phyloP scores from a whole-genome alignment of 805 yeast species.

The Metahyphopichia silvanorum region DNA sequence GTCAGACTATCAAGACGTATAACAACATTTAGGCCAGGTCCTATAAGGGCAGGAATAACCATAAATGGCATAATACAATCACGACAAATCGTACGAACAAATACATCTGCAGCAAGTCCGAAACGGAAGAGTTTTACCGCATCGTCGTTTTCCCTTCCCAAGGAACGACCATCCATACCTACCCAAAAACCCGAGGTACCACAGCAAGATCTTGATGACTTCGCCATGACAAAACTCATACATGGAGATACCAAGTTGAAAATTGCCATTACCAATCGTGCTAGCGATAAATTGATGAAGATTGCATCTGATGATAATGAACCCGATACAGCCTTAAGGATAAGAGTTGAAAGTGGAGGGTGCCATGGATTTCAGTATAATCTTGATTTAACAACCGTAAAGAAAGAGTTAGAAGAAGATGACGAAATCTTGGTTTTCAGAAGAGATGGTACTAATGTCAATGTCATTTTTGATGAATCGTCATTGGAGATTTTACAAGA shows the following conservation, averaged over 20 bases:
- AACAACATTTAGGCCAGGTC: no score
- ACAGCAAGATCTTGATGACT: conserved; percentile 25
- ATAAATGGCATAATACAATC: no score
- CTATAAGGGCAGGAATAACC: no score
- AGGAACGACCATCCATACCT: conserved; percentile 9
- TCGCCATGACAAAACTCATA: conserved; percentile 28
- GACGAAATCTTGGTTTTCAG: conserved; percentile 53
- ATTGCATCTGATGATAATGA: conserved; percentile 54
- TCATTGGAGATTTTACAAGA: conserved; percentile 81
- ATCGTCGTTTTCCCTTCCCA: conserved; percentile 28
- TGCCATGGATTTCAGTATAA: conserved; percentile 97
- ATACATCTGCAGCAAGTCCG: no score
- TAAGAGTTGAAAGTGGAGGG: conserved; percentile 91
- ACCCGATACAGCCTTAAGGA: conserved; percentile 61
- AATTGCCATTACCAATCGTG: conserved; percentile 46
- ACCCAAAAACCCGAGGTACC: conserved; percentile 9
- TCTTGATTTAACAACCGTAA: conserved; percentile 53
- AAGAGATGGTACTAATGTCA: conserved; percentile 62
- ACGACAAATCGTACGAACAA: no score
- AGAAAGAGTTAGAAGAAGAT: conserved; percentile 31
- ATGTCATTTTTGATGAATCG: conserved; percentile 72
- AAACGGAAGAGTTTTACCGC: no score
- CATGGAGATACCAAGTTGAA: conserved; percentile 35
- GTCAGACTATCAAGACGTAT: no score
- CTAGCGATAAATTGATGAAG: conserved; percentile 48